Evolutionary conservation across 1,139 yeast species (phyloP).

Genomic region (Blastobotrys capitulatus): DNA sequence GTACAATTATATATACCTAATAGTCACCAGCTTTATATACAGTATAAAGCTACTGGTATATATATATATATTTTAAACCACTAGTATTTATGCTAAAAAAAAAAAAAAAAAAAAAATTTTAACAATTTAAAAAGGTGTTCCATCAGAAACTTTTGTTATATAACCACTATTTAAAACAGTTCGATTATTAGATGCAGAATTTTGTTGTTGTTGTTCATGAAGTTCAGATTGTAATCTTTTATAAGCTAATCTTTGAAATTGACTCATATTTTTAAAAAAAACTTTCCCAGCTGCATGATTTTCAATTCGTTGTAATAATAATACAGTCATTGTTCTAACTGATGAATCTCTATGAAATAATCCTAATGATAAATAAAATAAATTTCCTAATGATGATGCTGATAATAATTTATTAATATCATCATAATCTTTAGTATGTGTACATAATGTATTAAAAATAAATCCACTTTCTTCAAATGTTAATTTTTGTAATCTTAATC

Average conservation of each 20-base stretch:
- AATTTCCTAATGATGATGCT: slow-evolving; percentile 25
- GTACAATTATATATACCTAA: too few relatives aligned
- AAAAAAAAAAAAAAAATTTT: neutral
- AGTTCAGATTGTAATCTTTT: slow-evolving; percentile 21
- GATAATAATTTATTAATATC: slow-evolving; percentile 32
- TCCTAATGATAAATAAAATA: slow-evolving; percentile 33
- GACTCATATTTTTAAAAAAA: slow-evolving; percentile 26
- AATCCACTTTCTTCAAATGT: slow-evolving; percentile 30
- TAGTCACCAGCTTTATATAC: too few relatives aligned
- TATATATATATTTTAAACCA: too few relatives aligned
- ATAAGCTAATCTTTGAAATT: slow-evolving; percentile 29
- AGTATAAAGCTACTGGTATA: too few relatives aligned
- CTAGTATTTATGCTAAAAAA: too few relatives aligned
- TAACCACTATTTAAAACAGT: neutral
- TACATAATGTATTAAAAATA: slow-evolving; percentile 25
- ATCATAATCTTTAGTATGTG: slow-evolving; percentile 28
- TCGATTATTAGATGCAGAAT: neutral
- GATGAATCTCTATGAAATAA: slow-evolving; percentile 31
- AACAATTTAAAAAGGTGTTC: neutral
- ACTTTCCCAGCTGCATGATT: slow-evolving; percentile 31
- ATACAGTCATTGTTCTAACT: slow-evolving; percentile 27
- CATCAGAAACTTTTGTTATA: neutral
- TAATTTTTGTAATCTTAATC: slow-evolving; percentile 26
- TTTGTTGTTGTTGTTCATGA: slow-evolving; percentile 8
- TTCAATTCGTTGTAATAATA: slow-evolving; percentile 30